Percentiles rank a stretch among this genome's conserved stretches.
Conservation (phyloP, 805 yeast species). For the Ogataea corticis region DNA sequence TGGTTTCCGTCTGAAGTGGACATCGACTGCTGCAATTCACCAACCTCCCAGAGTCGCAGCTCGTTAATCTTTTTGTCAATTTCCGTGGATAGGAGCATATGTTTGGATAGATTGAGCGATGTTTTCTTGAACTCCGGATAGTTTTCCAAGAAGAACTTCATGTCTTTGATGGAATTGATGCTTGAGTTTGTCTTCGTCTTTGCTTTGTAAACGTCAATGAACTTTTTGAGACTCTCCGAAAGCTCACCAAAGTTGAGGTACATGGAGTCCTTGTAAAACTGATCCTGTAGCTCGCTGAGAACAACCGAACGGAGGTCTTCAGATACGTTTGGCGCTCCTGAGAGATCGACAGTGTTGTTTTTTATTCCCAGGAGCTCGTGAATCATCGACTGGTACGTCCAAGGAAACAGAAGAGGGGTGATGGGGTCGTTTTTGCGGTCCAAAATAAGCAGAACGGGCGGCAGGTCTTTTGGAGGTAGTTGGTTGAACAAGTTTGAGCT, state of each 20-base stretch:
- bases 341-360: slow-evolving; percentile 75
- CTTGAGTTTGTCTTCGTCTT: slow-evolving; percentile 75
- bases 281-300: slow-evolving; percentile 67
- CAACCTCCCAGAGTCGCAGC: slow-evolving; percentile 73
- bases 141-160: slow-evolving; percentile 87
- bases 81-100: slow-evolving; percentile 86
- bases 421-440: slow-evolving; percentile 91
- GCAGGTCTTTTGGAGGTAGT: slow-evolving; percentile 57
- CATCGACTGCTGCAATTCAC: slow-evolving; percentile 87
- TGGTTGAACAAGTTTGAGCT: slow-evolving; percentile 66
- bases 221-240: slow-evolving; percentile 81
- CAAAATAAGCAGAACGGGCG: slow-evolving; percentile 72
- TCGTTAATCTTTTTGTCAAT: slow-evolving; percentile 70
- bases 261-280: slow-evolving; percentile 78
- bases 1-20: slow-evolving; percentile 54
- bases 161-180: slow-evolving; percentile 79
- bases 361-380: slow-evolving; percentile 85
- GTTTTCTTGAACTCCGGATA: slow-evolving; percentile 92
- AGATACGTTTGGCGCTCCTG: slow-evolving; percentile 53
- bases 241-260: slow-evolving; percentile 92
- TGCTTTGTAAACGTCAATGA: slow-evolving; percentile 77
- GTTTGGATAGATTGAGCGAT: slow-evolving; percentile 87
- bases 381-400: slow-evolving; percentile 99
- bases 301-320: slow-evolving; percentile 65
- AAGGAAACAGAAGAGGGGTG: slow-evolving; percentile 88